phyloP scores from a whole-genome alignment of 2,329 filamentous ascomycete genomes.

The Diaporthe nobilis region DNA sequence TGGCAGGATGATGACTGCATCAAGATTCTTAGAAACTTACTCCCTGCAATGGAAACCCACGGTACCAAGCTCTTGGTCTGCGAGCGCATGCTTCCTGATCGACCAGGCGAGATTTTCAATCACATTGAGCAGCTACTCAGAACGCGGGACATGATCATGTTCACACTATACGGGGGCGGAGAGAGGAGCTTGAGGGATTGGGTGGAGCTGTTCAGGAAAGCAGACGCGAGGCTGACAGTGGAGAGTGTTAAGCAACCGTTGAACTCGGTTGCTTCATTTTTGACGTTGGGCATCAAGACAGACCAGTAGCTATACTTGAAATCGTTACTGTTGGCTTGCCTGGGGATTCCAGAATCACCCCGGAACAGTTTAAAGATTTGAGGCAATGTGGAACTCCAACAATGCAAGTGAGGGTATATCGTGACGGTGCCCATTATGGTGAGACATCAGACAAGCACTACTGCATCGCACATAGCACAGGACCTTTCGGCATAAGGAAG shows the following conservation, averaged over 20 bases:
- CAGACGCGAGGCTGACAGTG: slow-evolving; percentile 38
- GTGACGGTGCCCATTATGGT: no score
- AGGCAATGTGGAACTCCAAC: no score
- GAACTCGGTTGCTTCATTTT: background rate
- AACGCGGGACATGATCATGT: slow-evolving; percentile 38
- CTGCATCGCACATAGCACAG: no score
- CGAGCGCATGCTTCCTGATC: slow-evolving; percentile 42
- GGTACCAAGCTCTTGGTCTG: slow-evolving; percentile 39
- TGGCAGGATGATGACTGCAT: slow-evolving; percentile 54
- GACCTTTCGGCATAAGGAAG: no score
- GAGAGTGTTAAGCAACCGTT: background rate
- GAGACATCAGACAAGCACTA: no score
- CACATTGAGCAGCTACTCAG: slow-evolving; percentile 37
- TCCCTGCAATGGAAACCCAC: slow-evolving; percentile 50
- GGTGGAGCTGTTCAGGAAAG: slow-evolving; percentile 36
- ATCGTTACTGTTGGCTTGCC: no score
- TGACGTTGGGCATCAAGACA: background rate
- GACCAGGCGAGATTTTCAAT: slow-evolving; percentile 35
- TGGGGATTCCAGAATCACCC: no score
- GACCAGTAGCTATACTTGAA: background rate
- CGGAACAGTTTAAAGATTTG: no score
- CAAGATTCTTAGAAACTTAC: slow-evolving; percentile 51
- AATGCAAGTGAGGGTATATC: no score
- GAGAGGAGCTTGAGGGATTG: slow-evolving; percentile 40
- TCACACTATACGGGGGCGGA: slow-evolving; percentile 40